Percentiles rank a stretch among this genome's conserved stretches.
These are phyloP conservation scores for Pythium sp. DNA, from an alignment of 352 stramenopile species.

Conservation along the genomic window DNA sequence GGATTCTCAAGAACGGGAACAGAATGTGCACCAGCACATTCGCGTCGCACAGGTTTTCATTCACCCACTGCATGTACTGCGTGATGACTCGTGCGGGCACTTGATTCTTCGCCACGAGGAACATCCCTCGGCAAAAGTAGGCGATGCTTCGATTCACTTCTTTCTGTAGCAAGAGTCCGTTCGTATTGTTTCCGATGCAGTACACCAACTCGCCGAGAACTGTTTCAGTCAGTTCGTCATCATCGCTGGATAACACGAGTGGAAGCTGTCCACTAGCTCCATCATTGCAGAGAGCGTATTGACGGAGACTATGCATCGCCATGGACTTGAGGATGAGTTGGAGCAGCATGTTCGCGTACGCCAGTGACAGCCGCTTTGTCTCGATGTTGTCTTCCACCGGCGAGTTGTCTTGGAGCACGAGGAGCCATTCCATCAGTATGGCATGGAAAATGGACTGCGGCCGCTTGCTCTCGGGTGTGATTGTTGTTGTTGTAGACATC, in stretches of 20 bases:
- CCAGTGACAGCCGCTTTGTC: constrained; percentile 45
- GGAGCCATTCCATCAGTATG: constrained; percentile 52
- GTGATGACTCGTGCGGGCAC: constrained; percentile 42
- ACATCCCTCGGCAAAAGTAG: constrained; percentile 50
- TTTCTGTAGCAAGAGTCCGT: constrained; percentile 54
- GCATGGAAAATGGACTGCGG: constrained; percentile 36
- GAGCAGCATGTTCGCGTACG: constrained; percentile 51
- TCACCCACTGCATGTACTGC: constrained; percentile 42
- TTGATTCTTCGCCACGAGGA: constrained; percentile 47
- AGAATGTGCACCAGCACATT: constrained; percentile 61
- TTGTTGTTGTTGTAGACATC: neutral
- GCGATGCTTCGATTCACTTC: constrained; percentile 65
- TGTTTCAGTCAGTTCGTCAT: constrained; percentile 42
- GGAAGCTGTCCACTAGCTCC: constrained; percentile 10
- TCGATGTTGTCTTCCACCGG: constrained; percentile 35
- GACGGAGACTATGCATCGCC: constrained; percentile 35
- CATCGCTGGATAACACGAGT: constrained; percentile 17
- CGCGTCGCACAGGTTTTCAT: constrained; percentile 34
- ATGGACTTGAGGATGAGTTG: constrained; percentile 72
- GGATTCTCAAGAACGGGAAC: constrained; percentile 60
- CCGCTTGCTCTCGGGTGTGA: constrained; percentile 5
- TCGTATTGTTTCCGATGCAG: constrained; percentile 27
- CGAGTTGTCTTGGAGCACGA: constrained; percentile 43
- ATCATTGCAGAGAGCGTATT: neutral
- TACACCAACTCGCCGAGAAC: constrained; percentile 42